Percentiles rank a stretch among this genome's conserved stretches.
Conservation (phyloP, 73 alveolate genomes). For the Tetrahymena elliotti region DNA sequence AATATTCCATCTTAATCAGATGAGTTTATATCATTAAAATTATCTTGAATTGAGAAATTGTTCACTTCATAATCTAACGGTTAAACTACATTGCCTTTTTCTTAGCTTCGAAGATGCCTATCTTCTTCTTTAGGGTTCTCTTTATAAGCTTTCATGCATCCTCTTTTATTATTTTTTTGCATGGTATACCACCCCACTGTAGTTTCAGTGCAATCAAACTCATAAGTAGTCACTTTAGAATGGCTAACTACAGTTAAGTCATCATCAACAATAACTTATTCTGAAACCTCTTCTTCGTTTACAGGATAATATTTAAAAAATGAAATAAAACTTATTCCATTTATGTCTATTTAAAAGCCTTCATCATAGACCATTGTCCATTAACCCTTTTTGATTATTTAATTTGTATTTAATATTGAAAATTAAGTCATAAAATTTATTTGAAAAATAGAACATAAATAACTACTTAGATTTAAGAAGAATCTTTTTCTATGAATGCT, state of each 20-base stretch:
- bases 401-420: too few relatives aligned
- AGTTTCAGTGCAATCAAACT: slow-evolving; percentile 27
- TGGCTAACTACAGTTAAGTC: slow-evolving; percentile 1
- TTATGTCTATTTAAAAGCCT: slow-evolving; percentile 27
- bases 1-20: not conserved
- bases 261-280: not conserved
- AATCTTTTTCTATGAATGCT: not conserved
- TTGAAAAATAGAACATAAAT: not conserved
- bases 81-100: slow-evolving; percentile 36
- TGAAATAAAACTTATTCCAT: slow-evolving; percentile 13
- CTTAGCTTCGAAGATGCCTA: slow-evolving; percentile 6
- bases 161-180: not conserved
- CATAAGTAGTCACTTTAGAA: slow-evolving; percentile 26
- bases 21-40: not conserved
- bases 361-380: slow-evolving; percentile 38
- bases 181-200: slow-evolving; percentile 20
- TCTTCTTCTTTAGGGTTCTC: not conserved
- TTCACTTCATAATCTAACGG: not conserved
- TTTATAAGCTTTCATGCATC: slow-evolving; percentile 33
- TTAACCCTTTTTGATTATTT: not conserved
- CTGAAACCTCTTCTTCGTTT: not conserved
- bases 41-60: not conserved
- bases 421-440: too few relatives aligned
- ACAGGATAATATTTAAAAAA: slow-evolving; percentile 14
- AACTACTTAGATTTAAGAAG: not conserved